These are phyloP conservation scores for Cystobasidium tubakii DNA, from an alignment of 768 basidiomycete genomes.

Conservation along the genomic window DNA sequence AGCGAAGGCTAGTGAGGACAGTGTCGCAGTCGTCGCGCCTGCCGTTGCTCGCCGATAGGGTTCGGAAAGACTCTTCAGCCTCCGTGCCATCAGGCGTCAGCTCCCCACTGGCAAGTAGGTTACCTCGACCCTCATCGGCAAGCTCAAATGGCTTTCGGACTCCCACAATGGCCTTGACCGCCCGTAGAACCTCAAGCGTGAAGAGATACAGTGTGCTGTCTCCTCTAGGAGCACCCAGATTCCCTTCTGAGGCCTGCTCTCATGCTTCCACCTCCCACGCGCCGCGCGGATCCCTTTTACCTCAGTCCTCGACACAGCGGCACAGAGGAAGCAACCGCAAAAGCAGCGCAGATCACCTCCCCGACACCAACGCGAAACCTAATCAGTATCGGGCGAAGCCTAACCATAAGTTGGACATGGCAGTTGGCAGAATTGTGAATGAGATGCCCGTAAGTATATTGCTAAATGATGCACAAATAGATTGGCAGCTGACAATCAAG, in stretches of 20 bases:
- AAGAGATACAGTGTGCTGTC: neutral
- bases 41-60: neutral
- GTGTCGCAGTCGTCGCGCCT: neutral
- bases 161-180: neutral
- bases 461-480: neutral
- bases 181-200: neutral
- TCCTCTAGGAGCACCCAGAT: neutral
- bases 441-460: slow-evolving; percentile 60
- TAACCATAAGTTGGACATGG: slow-evolving; percentile 84
- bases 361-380: slow-evolving; percentile 20
- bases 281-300: neutral
- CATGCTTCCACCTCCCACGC: neutral
- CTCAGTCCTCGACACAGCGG: neutral
- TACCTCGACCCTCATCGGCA: neutral
- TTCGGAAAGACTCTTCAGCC: neutral
- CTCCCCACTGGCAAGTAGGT: neutral
- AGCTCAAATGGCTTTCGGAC: neutral
- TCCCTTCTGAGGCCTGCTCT: neutral
- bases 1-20: neutral
- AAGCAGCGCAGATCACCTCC: neutral
- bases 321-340: neutral
- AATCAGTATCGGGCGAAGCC: slow-evolving; percentile 79
- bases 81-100: neutral
- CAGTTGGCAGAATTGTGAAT: slow-evolving; percentile 86
- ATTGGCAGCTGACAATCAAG: neutral